Conservation (phyloP, 2,329 filamentous ascomycete species). For the Beauveria varroae region DNA sequence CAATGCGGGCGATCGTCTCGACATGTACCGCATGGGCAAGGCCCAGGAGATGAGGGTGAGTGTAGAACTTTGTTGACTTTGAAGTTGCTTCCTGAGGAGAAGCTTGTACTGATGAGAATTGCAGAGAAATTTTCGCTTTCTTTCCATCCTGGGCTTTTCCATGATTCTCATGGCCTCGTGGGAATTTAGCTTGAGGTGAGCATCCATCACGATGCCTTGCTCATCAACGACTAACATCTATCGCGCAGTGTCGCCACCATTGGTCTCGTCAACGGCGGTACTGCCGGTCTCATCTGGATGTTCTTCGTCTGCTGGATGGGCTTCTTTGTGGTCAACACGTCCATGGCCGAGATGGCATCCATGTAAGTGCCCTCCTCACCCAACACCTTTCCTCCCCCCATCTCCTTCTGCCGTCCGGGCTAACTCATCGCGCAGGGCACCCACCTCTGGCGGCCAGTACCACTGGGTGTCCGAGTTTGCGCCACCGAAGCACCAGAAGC, state of each 20-base stretch:
- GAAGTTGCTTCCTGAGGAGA: not conserved
- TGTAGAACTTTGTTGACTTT: not conserved
- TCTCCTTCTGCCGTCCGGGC: not conserved
- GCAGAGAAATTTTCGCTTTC: conserved; percentile 36
- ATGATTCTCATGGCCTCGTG: conserved; percentile 38
- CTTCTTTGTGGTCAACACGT: conserved; percentile 30
- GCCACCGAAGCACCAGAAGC: conserved; percentile 38
- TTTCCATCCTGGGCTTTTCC: conserved; percentile 40
- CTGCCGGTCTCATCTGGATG: conserved; percentile 38
- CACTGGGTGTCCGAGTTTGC: conserved; percentile 24
- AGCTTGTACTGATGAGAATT: not conserved
- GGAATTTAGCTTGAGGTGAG: conserved; percentile 33
- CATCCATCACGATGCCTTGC: not conserved
- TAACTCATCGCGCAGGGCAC: conserved; percentile 29
- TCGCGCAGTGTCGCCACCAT: conserved; percentile 13
- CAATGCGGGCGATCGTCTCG: conserved; percentile 27
- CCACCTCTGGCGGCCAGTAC: conserved; percentile 50
- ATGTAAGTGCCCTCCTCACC: conserved; percentile 24
- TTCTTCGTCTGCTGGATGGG: conserved; percentile 33
- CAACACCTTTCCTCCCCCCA: not conserved
- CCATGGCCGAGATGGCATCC: conserved; percentile 42
- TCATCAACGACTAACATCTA: not conserved
- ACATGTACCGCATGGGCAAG: conserved; percentile 44
- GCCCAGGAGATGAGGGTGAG: conserved; percentile 37
- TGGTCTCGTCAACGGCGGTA: conserved; percentile 33